These are phyloP conservation scores for Phragmites australis DNA, from an alignment of 176 grass and related monocot species.

Conservation along the genomic window DNA sequence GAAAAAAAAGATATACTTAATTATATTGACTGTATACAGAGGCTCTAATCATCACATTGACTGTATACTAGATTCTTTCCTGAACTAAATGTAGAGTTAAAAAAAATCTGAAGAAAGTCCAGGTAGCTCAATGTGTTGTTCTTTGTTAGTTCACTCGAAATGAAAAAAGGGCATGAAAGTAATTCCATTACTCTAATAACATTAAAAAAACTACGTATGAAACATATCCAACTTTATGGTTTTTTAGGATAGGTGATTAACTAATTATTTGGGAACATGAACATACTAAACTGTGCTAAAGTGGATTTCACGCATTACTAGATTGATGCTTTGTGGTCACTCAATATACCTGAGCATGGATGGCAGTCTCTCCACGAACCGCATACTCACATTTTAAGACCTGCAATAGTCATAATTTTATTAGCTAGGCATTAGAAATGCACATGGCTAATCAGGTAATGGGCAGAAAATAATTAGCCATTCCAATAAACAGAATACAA, in stretches of 20 bases:
- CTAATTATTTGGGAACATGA: neutral
- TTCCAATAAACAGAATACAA: neutral
- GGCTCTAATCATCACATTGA: neutral
- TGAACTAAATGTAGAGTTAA: neutral
- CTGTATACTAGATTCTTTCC: neutral
- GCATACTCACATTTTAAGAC: conserved; percentile 95
- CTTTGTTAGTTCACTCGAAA: conserved; percentile 12
- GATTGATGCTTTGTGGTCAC: conserved; percentile 10
- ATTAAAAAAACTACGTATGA: conserved; percentile 3
- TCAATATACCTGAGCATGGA: conserved; percentile 87
- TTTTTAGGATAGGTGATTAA: neutral
- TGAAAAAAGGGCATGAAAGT: neutral
- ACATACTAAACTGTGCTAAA: conserved; percentile 7
- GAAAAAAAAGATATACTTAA: conserved; percentile 11
- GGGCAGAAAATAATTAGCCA: neutral
- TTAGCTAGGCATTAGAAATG: conserved; percentile 28
- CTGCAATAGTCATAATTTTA: conserved; percentile 42
- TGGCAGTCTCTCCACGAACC: conserved; percentile 87
- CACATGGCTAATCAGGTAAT: conserved; percentile 2
- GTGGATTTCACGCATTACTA: conserved; percentile 9
- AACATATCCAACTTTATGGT: conserved; percentile 9
- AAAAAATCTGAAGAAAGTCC: conserved; percentile 5
- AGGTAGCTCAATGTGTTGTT: neutral
- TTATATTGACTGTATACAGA: conserved; percentile 19
- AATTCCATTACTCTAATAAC: neutral